Base-by-base conservation (phyloP, 345 rosid genomes). In the Salix arbutifolia region DNA sequence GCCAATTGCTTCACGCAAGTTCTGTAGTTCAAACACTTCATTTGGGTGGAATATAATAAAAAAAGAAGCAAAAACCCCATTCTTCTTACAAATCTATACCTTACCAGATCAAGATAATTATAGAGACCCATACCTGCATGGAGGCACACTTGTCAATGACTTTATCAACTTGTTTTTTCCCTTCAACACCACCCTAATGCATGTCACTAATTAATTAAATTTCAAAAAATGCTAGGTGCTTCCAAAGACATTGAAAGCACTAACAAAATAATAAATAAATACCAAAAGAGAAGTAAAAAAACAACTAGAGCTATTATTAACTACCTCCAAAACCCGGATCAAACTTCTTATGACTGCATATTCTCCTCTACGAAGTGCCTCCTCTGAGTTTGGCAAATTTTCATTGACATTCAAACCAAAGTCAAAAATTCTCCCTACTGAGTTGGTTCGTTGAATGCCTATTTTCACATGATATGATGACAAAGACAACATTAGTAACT, bases 141-240 rank as follows among this genome's bases (percentile, higher is more conserved):
- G 97, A 89, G 71, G 99, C 87, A 84, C 99, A 96, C 86, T 91
- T 93, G 87, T 96, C 99, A 77, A 96, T 96, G 83, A 96, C 98
- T 85, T 91, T 91, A 81, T 96, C 99, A 52, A 96, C 98, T 85
- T 91, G 96, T 77, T 91, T 86, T 89, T 96, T 96, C 73, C 98
- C 98, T 86, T 96, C 99, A 62, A 93, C 97, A 77, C 99, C 99
- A 78, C 99, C 98, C 99, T 96, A 78, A 60, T 42, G 76, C 58
- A 65, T 56, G 38, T 60, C 68, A 81, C 80, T 76, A 70, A 69
- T 77, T 65, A 71, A 70, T 72, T 53, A 68, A 78, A 38, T 60
- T 37, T 83, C 74, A 84, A 65, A 69, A 53, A 80, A 65, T 72
- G 70, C 53, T 58, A 70, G 72, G 74, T 67, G 56, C 71, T 62